These are phyloP conservation scores for Bruguiera sexangula DNA, from an alignment of 345 rosid genomes.

Conservation along the genomic window DNA sequence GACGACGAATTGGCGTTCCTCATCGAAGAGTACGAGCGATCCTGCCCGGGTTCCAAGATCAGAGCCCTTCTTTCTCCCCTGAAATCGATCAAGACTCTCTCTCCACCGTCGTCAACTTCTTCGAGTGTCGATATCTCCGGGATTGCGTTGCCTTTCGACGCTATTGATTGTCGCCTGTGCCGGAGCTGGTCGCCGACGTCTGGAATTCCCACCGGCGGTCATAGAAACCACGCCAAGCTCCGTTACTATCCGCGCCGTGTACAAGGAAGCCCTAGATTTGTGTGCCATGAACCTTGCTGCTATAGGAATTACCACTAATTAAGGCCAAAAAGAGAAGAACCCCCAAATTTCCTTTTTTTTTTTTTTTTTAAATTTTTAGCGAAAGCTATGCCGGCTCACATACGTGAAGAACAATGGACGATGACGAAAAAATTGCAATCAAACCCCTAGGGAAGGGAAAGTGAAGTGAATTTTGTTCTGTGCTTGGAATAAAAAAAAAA, in stretches of 20 bases:
- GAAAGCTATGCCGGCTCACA: no score
- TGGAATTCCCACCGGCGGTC: slow-evolving; percentile 24
- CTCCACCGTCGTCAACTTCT: slow-evolving; percentile 39
- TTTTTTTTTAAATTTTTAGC: no score
- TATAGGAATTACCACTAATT: slow-evolving; percentile 22
- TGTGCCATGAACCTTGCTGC: slow-evolving; percentile 19
- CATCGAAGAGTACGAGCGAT: slow-evolving; percentile 23
- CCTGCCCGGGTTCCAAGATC: slow-evolving; percentile 24
- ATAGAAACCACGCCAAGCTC: slow-evolving; percentile 16
- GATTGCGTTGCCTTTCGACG: slow-evolving; percentile 11
- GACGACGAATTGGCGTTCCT: slow-evolving; percentile 64
- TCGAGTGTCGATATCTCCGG: slow-evolving; percentile 39
- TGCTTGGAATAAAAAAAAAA: no score
- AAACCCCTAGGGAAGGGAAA: no score
- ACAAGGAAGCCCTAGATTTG: slow-evolving; percentile 27
- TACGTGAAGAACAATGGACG: no score
- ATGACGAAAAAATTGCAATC: no score
- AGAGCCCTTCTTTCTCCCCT: slow-evolving; percentile 26
- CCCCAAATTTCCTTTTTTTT: neutral
- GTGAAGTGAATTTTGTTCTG: no score
- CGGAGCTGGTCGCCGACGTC: slow-evolving; percentile 24
- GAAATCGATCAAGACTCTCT: slow-evolving; percentile 38
- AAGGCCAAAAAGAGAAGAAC: neutral
- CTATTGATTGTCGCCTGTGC: slow-evolving; percentile 8
- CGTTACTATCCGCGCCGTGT: slow-evolving; percentile 24